Percentiles rank a stretch among this genome's conserved stretches.
Evolutionary conservation across 75 land plant species (phyloP).

Genomic region (Sequoia sempervirens): DNA sequence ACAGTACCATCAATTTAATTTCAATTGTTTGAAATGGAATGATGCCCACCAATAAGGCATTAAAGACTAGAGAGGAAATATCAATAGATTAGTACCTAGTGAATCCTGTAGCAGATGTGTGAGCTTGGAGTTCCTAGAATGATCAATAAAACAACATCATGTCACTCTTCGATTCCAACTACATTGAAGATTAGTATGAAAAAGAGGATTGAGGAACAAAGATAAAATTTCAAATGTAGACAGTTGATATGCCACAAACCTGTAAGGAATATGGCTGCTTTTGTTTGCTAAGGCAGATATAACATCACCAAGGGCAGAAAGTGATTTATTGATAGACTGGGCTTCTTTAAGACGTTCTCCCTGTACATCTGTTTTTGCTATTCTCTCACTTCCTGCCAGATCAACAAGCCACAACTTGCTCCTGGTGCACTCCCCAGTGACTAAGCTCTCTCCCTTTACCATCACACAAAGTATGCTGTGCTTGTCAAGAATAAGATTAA

Average conservation of each 20-base stretch:
- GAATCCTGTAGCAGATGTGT: conserved; percentile 96
- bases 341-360: conserved; percentile 96
- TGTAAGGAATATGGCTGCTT: conserved; percentile 83
- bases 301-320: conserved; percentile 94
- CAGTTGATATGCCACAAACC: conserved; percentile 35
- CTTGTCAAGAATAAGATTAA: not conserved
- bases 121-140: conserved; percentile 84
- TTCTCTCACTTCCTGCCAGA: conserved; percentile 93
- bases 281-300: conserved; percentile 84
- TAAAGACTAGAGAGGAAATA: not conserved
- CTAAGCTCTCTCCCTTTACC: conserved; percentile 64
- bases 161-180: not conserved
- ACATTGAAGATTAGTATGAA: not conserved
- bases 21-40: not conserved
- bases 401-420: conserved; percentile 99
- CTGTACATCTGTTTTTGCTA: conserved; percentile 85
- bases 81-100: conserved; percentile 45
- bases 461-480: conserved; percentile 84
- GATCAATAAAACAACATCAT: conserved; percentile 7
- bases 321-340: conserved; percentile 82
- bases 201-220: not conserved
- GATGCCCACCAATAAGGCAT: not conserved
- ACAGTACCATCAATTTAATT: conserved; percentile 11
- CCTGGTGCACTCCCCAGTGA: conserved; percentile 80
- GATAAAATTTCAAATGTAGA: not conserved